A percentile compares a stretch with the other conserved stretches of the same genome.
Conservation (phyloP, 169 alveolate genomes). For the Cryptosporidium sp. region DNA sequence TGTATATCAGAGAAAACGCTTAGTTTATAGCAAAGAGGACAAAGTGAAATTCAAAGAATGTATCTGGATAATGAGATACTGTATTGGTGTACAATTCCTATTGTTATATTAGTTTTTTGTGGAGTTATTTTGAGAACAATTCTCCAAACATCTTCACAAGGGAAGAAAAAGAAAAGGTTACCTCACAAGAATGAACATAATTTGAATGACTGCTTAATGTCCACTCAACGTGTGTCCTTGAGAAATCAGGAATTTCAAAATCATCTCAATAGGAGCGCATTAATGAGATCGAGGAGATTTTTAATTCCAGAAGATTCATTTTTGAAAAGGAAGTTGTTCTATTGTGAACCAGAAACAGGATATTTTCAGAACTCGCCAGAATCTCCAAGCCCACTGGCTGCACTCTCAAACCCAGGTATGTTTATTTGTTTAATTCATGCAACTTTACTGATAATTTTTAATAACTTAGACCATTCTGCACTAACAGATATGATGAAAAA, state of each 20-base stretch:
- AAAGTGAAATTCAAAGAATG: neutral
- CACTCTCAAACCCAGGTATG: conserved; percentile 70
- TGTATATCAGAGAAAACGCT: neutral
- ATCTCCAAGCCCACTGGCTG: conserved; percentile 65
- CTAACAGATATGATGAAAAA: conserved; percentile 82
- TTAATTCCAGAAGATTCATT: conserved; percentile 51
- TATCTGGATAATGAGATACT: conserved; percentile 12
- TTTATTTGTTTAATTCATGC: neutral
- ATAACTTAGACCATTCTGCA: conserved; percentile 54
- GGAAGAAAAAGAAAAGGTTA: conserved; percentile 3
- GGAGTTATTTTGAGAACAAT: conserved; percentile 51
- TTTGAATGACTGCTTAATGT: conserved; percentile 31
- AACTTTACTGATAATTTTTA: neutral
- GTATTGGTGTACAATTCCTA: conserved; percentile 54
- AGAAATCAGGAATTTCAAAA: conserved; percentile 44
- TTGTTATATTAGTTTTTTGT: conserved; percentile 46
- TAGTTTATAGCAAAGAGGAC: neutral
- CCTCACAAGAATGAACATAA: conserved; percentile 10
- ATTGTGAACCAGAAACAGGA: conserved; percentile 9
- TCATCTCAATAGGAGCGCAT: conserved; percentile 44
- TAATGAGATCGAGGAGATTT: conserved; percentile 30
- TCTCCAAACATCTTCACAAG: conserved; percentile 13
- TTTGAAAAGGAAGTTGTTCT: conserved; percentile 30
- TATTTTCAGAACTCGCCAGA: conserved; percentile 54
- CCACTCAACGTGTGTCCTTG: conserved; percentile 33